These are phyloP conservation scores for Clavariopsis aquatica DNA, from an alignment of 495 filamentous ascomycete species.

Conservation along the genomic window DNA sequence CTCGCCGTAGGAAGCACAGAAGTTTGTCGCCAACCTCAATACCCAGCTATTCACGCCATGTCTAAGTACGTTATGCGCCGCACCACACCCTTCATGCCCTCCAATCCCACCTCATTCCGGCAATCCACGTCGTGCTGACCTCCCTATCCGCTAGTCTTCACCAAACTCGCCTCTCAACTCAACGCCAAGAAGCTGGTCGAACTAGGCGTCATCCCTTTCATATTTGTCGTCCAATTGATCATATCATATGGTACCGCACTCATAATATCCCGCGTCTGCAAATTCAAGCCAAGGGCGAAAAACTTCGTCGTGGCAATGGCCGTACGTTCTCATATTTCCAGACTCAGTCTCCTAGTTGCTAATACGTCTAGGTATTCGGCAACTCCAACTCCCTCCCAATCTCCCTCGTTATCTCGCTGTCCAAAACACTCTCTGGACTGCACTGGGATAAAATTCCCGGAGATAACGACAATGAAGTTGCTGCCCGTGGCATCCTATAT, in stretches of 20 bases:
- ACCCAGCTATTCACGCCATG: conserved; percentile 94
- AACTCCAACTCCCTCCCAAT: conserved; percentile 98
- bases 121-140: too few relatives aligned
- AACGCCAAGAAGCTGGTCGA: conserved; percentile 86
- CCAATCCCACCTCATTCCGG: too few relatives aligned
- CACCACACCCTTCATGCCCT: not conserved
- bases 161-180: conserved; percentile 93
- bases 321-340: conserved; percentile 51
- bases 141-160: conserved; percentile 70
- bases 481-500: conserved; percentile 90
- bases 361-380: conserved; percentile 70
- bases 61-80: conserved; percentile 65
- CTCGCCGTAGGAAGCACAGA: conserved; percentile 55
- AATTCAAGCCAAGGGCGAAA: conserved; percentile 77
- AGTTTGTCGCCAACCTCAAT: conserved; percentile 93
- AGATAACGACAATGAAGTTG: conserved; percentile 94
- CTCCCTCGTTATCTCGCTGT: conserved; percentile 89
- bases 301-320: conserved; percentile 98
- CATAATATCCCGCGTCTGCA: conserved; percentile 67
- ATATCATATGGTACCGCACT: conserved; percentile 79
- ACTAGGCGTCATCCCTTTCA: conserved; percentile 87
- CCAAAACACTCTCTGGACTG: conserved; percentile 84
- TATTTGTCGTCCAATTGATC: conserved; percentile 82
- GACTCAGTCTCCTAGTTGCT: not conserved
- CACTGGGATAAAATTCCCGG: conserved; percentile 90